Conservation (phyloP, 805 yeast genomes). For the Lipomyces sp. region DNA sequence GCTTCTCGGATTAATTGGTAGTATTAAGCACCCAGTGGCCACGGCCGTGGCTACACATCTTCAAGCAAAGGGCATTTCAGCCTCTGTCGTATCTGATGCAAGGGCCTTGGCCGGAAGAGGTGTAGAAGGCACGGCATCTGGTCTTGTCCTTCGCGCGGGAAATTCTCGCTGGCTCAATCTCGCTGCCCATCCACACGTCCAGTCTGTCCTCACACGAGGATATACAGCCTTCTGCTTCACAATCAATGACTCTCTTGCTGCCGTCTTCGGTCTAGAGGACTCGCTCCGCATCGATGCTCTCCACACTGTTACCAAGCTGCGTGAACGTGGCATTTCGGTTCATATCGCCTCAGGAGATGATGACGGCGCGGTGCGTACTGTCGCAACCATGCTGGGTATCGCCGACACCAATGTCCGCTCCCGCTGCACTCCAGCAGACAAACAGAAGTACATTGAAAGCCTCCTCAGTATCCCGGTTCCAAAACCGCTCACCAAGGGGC, state of each 20-base stretch:
- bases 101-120: conserved; percentile 27
- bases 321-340: conserved; percentile 11
- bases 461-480: conserved; percentile 2
- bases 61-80: background rate
- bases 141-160: conserved; percentile 14
- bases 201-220: conserved; percentile 5
- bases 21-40: conserved; percentile 27
- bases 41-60: conserved; percentile 21
- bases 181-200: conserved; percentile 6
- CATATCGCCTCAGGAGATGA: conserved; percentile 31
- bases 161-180: conserved; percentile 16
- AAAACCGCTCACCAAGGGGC: too few relatives aligned
- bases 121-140: conserved; percentile 9
- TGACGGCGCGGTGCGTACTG: conserved; percentile 11
- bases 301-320: background rate
- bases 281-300: conserved; percentile 14
- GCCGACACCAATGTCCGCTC: conserved; percentile 13
- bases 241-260: conserved; percentile 13
- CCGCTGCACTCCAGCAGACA: conserved; percentile 21
- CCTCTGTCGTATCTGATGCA: conserved; percentile 11
- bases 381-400: conserved; percentile 23
- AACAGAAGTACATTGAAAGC: conserved; percentile 20
- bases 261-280: conserved; percentile 22
- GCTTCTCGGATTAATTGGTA: conserved; percentile 13
- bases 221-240: conserved; percentile 21